Evolutionary conservation across 2,329 filamentous ascomycete species (phyloP).

Genomic region (Fusarium cyanostomum): DNA sequence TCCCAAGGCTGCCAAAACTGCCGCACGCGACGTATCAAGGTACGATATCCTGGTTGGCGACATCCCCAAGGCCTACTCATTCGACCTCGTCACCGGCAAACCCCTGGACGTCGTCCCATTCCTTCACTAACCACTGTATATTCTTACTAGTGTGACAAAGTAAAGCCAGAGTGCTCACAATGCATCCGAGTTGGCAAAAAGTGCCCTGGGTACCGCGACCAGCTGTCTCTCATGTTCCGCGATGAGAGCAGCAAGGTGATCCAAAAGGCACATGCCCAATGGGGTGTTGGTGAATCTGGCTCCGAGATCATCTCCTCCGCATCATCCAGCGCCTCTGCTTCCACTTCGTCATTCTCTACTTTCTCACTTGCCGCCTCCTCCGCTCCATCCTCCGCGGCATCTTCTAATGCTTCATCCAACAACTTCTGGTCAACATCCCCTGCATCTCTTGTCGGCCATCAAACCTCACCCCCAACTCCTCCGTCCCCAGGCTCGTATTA

Average conservation of each 20-base stretch:
- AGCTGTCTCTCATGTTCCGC: conserved; percentile 71
- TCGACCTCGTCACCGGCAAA: background rate
- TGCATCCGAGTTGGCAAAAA: conserved; percentile 67
- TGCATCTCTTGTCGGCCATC: conserved; percentile 22
- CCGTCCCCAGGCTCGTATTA: conserved; percentile 26
- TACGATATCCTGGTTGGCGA: conserved; percentile 43
- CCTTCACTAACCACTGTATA: conserved; percentile 16
- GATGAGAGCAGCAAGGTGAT: conserved; percentile 72
- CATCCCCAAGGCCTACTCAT: background rate
- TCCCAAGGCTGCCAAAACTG: conserved; percentile 65
- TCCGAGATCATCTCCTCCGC: conserved; percentile 24
- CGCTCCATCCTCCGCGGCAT: conserved; percentile 18
- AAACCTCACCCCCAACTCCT: conserved; percentile 26
- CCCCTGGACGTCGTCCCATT: background rate
- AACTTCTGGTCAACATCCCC: conserved; percentile 37
- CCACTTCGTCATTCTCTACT: conserved; percentile 36
- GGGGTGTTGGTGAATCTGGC: conserved; percentile 49
- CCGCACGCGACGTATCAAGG: conserved; percentile 64
- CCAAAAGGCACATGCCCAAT: conserved; percentile 65
- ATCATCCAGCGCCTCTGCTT: conserved; percentile 40
- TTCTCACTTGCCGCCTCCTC: conserved; percentile 22
- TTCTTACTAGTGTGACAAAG: conserved; percentile 66
- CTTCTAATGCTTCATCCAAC: conserved; percentile 27
- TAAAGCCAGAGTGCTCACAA: conserved; percentile 68
- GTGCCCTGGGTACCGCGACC: conserved; percentile 72